Percentiles rank a stretch among this genome's conserved stretches.
These are phyloP conservation scores for Blumeria hordei DNA, from an alignment of 2,329 filamentous ascomycete genomes.

Conservation along the genomic window DNA sequence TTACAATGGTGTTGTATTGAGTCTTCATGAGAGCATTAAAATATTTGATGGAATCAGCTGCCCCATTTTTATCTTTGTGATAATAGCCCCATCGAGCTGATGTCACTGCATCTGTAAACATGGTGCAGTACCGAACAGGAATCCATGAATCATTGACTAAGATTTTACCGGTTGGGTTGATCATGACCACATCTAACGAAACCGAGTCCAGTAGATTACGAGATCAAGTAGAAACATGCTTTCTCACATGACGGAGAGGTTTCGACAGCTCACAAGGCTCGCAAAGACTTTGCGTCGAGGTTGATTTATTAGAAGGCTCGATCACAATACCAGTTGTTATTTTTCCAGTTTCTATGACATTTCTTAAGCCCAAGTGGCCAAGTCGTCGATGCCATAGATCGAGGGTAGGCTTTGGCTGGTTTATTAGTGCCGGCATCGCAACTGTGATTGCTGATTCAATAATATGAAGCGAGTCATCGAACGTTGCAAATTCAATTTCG, in stretches of 20 bases:
- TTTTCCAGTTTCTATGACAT: neutral
- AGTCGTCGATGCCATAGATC: neutral
- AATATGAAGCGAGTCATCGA: neutral
- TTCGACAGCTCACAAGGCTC: neutral
- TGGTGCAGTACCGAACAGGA: too few relatives aligned
- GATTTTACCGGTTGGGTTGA: too few relatives aligned
- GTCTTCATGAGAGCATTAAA: too few relatives aligned
- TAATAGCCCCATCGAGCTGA: too few relatives aligned
- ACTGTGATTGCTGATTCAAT: neutral
- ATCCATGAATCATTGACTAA: too few relatives aligned
- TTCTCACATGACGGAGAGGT: neutral
- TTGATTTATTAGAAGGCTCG: neutral
- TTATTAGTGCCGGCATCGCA: too few relatives aligned
- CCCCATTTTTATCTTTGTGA: too few relatives aligned
- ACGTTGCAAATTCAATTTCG: too few relatives aligned
- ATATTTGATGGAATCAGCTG: too few relatives aligned
- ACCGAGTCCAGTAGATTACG: neutral
- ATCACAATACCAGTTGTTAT: neutral
- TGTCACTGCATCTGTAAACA: too few relatives aligned
- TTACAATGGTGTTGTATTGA: too few relatives aligned
- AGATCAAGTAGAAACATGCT: neutral
- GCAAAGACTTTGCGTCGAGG: neutral
- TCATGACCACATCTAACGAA: too few relatives aligned
- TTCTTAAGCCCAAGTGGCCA: neutral
- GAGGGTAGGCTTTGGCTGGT: neutral